A percentile compares a stretch with the other conserved stretches of the same genome.
phyloP scores from a whole-genome alignment of 331 rosid species.

The Saraca asoca region DNA sequence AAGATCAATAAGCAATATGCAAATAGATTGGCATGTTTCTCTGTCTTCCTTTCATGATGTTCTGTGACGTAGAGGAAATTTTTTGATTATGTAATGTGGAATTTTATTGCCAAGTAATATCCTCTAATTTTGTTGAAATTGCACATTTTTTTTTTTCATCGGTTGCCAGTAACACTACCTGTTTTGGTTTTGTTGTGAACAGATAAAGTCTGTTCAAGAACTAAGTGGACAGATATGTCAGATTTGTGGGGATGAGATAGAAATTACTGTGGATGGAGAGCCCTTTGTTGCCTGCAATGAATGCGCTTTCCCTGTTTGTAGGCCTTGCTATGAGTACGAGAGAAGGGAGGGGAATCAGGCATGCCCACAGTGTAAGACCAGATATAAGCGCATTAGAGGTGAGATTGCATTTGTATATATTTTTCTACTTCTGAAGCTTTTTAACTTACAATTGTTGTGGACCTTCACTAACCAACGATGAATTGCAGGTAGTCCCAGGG shows the following conservation, averaged over 20 bases:
- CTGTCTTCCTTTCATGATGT: background rate
- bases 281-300: constrained; percentile 87
- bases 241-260: constrained; percentile 84
- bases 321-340: constrained; percentile 83
- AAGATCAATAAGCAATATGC: constrained; percentile 9
- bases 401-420: constrained; percentile 5
- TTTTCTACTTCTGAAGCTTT: background rate
- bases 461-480: too few species aligned
- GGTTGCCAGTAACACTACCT: constrained; percentile 12
- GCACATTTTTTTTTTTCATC: background rate
- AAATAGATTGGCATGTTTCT: background rate
- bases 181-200: constrained; percentile 33
- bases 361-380: constrained; percentile 86
- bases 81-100: background rate
- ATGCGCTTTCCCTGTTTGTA: constrained; percentile 85
- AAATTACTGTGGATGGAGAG: constrained; percentile 61
- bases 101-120: constrained; percentile 9
- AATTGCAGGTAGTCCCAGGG: constrained; percentile 72
- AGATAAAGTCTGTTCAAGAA: constrained; percentile 59
- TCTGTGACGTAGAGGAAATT: too few species aligned
- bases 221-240: constrained; percentile 58
- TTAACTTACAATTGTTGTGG: background rate
- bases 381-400: constrained; percentile 81
- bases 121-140: background rate
- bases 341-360: constrained; percentile 78